These are phyloP conservation scores for Aspergillus terreus DNA, from an alignment of 2,329 filamentous ascomycete species.

Conservation along the genomic window DNA sequence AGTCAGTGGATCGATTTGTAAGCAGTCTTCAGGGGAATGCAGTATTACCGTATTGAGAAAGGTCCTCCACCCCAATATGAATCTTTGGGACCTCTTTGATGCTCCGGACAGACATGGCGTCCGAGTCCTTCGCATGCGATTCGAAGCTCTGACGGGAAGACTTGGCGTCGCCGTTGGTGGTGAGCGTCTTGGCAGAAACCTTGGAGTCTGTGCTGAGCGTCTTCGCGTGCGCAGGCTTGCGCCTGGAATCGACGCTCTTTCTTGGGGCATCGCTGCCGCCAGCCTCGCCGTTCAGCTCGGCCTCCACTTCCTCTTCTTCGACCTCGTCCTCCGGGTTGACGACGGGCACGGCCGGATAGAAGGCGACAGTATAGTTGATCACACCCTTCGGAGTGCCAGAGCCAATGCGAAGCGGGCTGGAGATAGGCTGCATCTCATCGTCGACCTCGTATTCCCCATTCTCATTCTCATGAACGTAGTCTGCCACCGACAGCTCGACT, in stretches of 20 bases:
- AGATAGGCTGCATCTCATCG: constrained; percentile 66
- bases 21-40: neutral
- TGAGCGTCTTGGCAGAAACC: constrained; percentile 25
- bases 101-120: constrained; percentile 43
- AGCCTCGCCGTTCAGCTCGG: constrained; percentile 28
- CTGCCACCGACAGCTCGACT: constrained; percentile 70
- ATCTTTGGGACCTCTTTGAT: constrained; percentile 67
- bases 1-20: constrained; percentile 1
- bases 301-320: constrained; percentile 47
- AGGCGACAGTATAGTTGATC: constrained; percentile 77
- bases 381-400: constrained; percentile 73
- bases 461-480: constrained; percentile 75
- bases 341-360: constrained; percentile 85
- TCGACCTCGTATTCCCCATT: constrained; percentile 76
- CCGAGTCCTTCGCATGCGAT: constrained; percentile 39
- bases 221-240: constrained; percentile 25
- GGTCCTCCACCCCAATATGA: constrained; percentile 71
- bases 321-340: constrained; percentile 74
- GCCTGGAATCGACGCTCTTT: constrained; percentile 29
- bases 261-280: constrained; percentile 15
- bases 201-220: constrained; percentile 28
- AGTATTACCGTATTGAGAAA: constrained; percentile 67
- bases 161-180: constrained; percentile 16
- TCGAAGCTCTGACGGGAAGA: neutral
- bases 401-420: constrained; percentile 67